Conservation (phyloP, 2,329 filamentous ascomycete species). For the Tolypocladium cylindrosporum region DNA sequence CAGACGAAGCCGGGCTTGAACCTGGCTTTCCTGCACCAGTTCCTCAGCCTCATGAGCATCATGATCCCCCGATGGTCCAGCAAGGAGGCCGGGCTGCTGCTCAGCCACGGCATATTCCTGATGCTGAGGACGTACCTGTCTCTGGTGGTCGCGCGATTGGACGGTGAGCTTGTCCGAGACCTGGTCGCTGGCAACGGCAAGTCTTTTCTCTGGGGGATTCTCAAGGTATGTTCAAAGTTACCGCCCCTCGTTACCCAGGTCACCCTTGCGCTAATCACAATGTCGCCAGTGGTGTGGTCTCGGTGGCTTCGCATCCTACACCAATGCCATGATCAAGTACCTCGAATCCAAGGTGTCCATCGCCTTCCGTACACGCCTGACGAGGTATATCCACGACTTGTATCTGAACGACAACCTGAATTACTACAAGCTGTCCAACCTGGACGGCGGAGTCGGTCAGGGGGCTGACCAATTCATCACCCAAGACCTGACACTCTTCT, state of each 20-base stretch:
- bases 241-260: neutral
- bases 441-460: constrained; percentile 87
- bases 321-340: constrained; percentile 98
- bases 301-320: constrained; percentile 88
- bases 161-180: constrained; percentile 93
- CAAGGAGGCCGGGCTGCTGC: constrained; percentile 83
- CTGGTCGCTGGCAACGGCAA: constrained; percentile 90
- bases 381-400: constrained; percentile 91
- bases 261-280: neutral
- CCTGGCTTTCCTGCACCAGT: constrained; percentile 92
- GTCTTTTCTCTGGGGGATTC: constrained; percentile 76
- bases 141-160: constrained; percentile 80
- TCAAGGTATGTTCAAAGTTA: constrained; percentile 47
- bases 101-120: constrained; percentile 83
- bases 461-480: constrained; percentile 96
- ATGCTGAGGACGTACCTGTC: constrained; percentile 91
- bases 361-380: constrained; percentile 89
- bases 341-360: constrained; percentile 97
- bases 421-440: constrained; percentile 89
- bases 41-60: constrained; percentile 90
- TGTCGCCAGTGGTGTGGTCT: constrained; percentile 70
- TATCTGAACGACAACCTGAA: constrained; percentile 93
- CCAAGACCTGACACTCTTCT: constrained; percentile 92
- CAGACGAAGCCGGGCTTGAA: constrained; percentile 93
- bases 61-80: constrained; percentile 94